These are phyloP conservation scores for Pyrenophora teres DNA, from an alignment of 2,329 filamentous ascomycete species.

Conservation along the genomic window DNA sequence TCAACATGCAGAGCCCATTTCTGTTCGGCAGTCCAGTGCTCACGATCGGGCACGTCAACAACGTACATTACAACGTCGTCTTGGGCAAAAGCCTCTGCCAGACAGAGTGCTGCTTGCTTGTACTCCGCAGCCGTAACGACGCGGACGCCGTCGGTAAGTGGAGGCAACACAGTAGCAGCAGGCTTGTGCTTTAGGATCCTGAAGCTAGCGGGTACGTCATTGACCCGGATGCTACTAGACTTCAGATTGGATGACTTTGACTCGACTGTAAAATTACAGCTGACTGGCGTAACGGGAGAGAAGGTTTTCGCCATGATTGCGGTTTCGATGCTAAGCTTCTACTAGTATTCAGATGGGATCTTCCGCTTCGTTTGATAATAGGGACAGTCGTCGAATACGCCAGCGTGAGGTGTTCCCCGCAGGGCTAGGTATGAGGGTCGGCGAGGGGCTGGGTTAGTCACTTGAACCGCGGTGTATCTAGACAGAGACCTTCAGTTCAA, in stretches of 20 bases:
- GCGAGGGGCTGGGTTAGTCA: conserved; percentile 33
- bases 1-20: conserved; percentile 78
- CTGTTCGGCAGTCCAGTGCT: conserved; percentile 64
- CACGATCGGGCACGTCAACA: conserved; percentile 71
- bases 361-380: conserved; percentile 53
- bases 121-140: conserved; percentile 68
- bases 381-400: conserved; percentile 45
- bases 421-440: conserved; percentile 25
- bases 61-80: conserved; percentile 78
- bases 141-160: conserved; percentile 60
- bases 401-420: conserved; percentile 47
- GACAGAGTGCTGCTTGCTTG: conserved; percentile 70
- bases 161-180: conserved; percentile 24
- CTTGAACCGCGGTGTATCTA: conserved; percentile 38
- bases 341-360: conserved; percentile 54
- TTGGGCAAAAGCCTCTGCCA: conserved; percentile 77
- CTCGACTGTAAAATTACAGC: conserved; percentile 38
- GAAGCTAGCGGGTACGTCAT: conserved; percentile 40
- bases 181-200: conserved; percentile 37
- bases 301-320: conserved; percentile 55
- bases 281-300: conserved; percentile 34
- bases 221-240: conserved; percentile 33
- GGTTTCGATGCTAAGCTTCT: conserved; percentile 44
- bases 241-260: conserved; percentile 48
- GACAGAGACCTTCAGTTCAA: conserved; percentile 38